Evolutionary conservation across 306 rosid genomes (phyloP).

Genomic region (Rubus idaeus): DNA sequence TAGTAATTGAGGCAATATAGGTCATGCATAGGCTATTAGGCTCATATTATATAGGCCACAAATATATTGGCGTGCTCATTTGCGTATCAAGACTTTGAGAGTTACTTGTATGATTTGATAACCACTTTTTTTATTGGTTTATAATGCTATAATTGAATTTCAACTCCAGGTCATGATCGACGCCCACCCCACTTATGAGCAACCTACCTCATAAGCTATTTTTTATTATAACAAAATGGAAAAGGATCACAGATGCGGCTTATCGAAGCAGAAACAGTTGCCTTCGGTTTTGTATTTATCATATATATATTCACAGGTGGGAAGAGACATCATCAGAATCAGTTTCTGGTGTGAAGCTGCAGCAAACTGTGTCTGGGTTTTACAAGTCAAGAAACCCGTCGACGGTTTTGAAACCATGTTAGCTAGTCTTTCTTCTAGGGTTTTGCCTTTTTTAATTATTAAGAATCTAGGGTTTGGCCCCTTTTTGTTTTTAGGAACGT

Average conservation of each 20-base stretch:
- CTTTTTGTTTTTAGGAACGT: too few species aligned
- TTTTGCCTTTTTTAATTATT: neutral
- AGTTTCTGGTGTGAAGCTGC: neutral
- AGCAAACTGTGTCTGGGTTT: slow-evolving; percentile 9
- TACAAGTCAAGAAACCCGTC: neutral
- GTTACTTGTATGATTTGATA: neutral
- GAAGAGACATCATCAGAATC: neutral
- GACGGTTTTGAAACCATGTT: neutral
- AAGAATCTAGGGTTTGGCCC: too few species aligned
- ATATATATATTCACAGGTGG: neutral
- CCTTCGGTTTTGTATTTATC: neutral
- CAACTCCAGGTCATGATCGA: neutral
- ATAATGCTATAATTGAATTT: neutral
- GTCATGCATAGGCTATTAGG: too few species aligned
- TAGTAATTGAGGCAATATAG: neutral
- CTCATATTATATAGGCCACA: neutral
- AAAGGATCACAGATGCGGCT: neutral
- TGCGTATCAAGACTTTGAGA: neutral
- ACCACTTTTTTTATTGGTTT: neutral
- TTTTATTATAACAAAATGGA: neutral
- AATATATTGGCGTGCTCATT: neutral
- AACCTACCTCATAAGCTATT: neutral
- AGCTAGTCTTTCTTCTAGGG: neutral
- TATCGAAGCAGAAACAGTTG: neutral
- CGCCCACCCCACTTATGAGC: neutral